Evolutionary conservation across 768 basidiomycete genomes (phyloP), one percentile per base, ranked within the genome.

Genomic region (Terana coerulea): DNA sequence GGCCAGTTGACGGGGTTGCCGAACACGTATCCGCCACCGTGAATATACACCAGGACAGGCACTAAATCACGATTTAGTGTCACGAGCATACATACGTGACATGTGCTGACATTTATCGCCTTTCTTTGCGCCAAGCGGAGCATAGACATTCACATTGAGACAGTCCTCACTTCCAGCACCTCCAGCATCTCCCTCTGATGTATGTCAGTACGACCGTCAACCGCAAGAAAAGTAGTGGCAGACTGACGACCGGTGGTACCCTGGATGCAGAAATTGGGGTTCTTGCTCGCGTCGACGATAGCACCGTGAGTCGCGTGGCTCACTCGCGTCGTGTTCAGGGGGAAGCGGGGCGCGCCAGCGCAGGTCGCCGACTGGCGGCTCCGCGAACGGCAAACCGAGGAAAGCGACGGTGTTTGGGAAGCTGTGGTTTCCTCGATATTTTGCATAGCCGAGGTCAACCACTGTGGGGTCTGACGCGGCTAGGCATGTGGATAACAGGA

Each of bases 131-230:
- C 73, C 72, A 5, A 69, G 65, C 2, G 84, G 83, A 9, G 79
- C 65, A 51, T 84, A 85, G 11, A 86, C 72, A 60, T 86, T 83
- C n/a, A 84, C 67, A 42, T 84, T 84, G 29, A 86, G 64, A 55
- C 82, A 86, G 55, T 85, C 83, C 65, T 86, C 83, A 36, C 76
- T 78, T 10, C 84, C 83, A 11, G 80, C 80, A 25, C 83, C 82
- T 42, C 83, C 82, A 21, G 76, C 72, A 58, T 81, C 81, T 8
- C 77, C 78, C 17, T 40, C 78, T 82, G 34, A 26, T 12, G 28
- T 24, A 15, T 35, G 31, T 24, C 17, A 29, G 3, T 47, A 53
- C n/a, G 33, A n/a, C 5, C 15, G 47, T 19, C 30, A 1, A 30
- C 17, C 14, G 46, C 8, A 42, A 22, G 12, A 14, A n/a, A 43